Evolutionary conservation across 208 protist genomes (phyloP), one percentile per base, ranked within the genome.

Genomic region (Leishmania arabica): DNA sequence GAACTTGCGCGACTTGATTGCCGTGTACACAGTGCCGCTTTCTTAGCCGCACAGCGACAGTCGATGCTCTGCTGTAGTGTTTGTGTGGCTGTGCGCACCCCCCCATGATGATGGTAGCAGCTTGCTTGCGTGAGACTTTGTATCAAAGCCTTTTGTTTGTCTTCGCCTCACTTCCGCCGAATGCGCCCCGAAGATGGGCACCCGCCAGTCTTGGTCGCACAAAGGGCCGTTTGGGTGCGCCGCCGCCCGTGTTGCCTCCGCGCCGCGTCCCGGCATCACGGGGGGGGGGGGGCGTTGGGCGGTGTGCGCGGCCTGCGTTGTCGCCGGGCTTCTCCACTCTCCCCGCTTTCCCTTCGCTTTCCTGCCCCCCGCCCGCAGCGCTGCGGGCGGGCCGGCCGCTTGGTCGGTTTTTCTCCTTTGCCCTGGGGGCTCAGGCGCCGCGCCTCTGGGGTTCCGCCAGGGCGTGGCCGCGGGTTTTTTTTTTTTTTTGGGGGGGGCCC

Each of bases 1-100:
- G 65, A 49, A 80, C n/a, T 37, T 84, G 49, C 75, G 77, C 11
- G 81, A 84, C 53, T 66, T 84, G 58, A 84, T 84, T 37, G 75
- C 81, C 24, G 66, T 62, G 11, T 84, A 84, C 76, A 65, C 81
- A 19, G 47, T 73, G 9, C 81, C 81, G 17, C 56, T 84, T 47
- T 79, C 73, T 68, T 84, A 84, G 37, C 42, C 31, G 27, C 8
- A 11, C 45, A 34, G 71, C n/a, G 34, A 15, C 27, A 15, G 11
- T 71, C 15, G 37, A 71, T 71, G 40, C 40, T n/a, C 11, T 75
- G 42, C 45, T 21, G 31, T 15, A 60, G 31, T 47, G 45, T 60
- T 24, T 40, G 49, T 74, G 51, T 42, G 47, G 71, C 31, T 60
- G 27, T 21, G 31, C 27, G 15, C n/a, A n/a, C 7, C 37, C 34